phyloP scores from a whole-genome alignment of 2,329 filamentous ascomycete species.

The Teratosphaeria viscida region DNA sequence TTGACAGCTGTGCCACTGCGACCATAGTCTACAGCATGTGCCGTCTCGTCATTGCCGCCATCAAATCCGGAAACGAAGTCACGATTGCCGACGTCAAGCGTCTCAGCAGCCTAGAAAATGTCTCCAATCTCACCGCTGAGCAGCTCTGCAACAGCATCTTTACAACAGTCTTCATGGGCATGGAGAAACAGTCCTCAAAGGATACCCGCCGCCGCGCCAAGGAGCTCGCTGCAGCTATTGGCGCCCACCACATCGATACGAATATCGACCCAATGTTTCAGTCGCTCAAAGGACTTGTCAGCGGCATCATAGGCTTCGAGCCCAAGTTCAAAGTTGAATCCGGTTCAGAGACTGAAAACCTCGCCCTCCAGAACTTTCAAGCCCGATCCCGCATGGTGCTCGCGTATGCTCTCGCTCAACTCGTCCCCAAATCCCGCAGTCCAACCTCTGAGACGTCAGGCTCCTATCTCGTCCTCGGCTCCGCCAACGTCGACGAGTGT shows the following conservation, averaged over 20 bases:
- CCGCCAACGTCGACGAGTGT: slow-evolving; percentile 54
- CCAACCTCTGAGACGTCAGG: slow-evolving; percentile 36
- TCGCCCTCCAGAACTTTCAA: slow-evolving; percentile 59
- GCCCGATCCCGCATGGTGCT: slow-evolving; percentile 56
- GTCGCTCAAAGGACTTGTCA: slow-evolving; percentile 50
- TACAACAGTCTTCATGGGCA: slow-evolving; percentile 62
- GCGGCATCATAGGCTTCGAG: slow-evolving; percentile 48
- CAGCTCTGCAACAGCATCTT: slow-evolving; percentile 51
- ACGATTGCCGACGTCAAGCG: slow-evolving; percentile 45
- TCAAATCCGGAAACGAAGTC: slow-evolving; percentile 41
- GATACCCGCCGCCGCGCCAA: slow-evolving; percentile 59
- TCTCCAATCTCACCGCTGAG: slow-evolving; percentile 41
- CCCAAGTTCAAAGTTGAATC: slow-evolving; percentile 56
- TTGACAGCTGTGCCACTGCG: slow-evolving; percentile 50
- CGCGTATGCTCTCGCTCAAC: slow-evolving; percentile 53
- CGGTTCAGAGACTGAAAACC: slow-evolving; percentile 48
- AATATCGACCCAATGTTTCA: slow-evolving; percentile 61
- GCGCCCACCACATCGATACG: slow-evolving; percentile 60
- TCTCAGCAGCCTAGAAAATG: slow-evolving; percentile 43
- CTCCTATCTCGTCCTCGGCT: slow-evolving; percentile 54
- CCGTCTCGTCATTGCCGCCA: slow-evolving; percentile 44
- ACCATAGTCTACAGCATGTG: slow-evolving; percentile 40
- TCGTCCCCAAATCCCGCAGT: slow-evolving; percentile 51
- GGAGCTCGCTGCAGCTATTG: slow-evolving; percentile 51
- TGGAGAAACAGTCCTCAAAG: slow-evolving; percentile 49